Base-by-base conservation (phyloP, 2,329 filamentous ascomycete genomes). In the Nothopassalora personata region DNA sequence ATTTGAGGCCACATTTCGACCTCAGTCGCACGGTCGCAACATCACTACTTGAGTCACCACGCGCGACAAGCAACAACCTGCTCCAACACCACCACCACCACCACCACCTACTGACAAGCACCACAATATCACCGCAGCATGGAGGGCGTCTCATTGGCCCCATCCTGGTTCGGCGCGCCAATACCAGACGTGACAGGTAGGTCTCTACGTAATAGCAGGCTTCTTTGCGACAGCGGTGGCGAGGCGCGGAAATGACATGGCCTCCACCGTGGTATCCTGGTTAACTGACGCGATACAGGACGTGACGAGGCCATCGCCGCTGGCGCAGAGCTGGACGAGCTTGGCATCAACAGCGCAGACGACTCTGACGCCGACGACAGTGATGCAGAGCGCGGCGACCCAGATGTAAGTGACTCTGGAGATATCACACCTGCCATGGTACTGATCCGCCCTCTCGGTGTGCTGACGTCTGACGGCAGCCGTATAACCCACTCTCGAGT, bases 401-500 rank as follows among this genome's bases (percentile, higher is more conserved):
- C 33, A 3, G 56, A 54, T 30, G 59, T 57, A 46, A 60, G 58
- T 53, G 15, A 57, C 53, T 36, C 49, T 43, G 19, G 6, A 18
- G n/a, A n/a, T 15, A 8, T 33, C 7, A 15, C 7, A 47, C n/a
- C 43, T 23, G 18, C 58, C 33, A 19, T n/a, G 53, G 54, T 45
- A 23, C 28, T 28, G 23, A 8, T 15, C 15, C 8, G 28, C 11
- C 13, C 23, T 27, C 19, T 13, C 8, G 15, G 34, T 19, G 10
- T 31, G 28, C 55, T 60, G 39, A 60, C 49, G 18, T n/a, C 18
- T 27, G n/a, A 19, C 34, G 30, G 39, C 53, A 63, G 57, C 56
- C 57, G 49, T 59, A 56, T 59, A 64, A 60, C 10, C 60, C 63
- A 7, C 63, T 62, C 8, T 63, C 60, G 5, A 60, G 54, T 49